Percentiles rank a stretch among this genome's conserved stretches.
These are phyloP conservation scores for Phaeosphaeria sp. DNA, from an alignment of 2,329 filamentous ascomycete species.

Conservation along the genomic window DNA sequence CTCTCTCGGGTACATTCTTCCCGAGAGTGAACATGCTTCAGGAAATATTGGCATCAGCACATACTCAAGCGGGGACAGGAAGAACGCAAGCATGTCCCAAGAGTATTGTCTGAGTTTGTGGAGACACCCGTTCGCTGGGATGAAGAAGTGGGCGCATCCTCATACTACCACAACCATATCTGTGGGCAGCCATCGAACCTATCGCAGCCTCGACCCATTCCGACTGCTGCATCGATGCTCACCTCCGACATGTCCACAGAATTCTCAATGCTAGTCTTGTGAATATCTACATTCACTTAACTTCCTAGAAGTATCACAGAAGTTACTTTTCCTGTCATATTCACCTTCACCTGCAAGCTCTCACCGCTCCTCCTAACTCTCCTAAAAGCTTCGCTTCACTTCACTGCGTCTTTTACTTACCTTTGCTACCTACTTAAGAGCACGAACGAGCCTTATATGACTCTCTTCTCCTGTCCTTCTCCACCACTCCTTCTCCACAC, in stretches of 20 bases:
- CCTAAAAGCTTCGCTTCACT: slow-evolving; percentile 2
- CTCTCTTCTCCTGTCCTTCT: not conserved
- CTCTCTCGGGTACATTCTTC: too few relatives aligned
- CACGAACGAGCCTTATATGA: slow-evolving; percentile 9
- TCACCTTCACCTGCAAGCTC: slow-evolving; percentile 7
- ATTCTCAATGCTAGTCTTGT: not conserved
- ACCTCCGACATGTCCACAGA: not conserved
- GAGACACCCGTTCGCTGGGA: too few relatives aligned
- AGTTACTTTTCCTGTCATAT: not conserved
- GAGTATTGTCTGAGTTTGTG: too few relatives aligned
- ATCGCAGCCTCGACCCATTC: not conserved
- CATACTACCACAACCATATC: too few relatives aligned
- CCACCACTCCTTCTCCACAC: slow-evolving; percentile 7
- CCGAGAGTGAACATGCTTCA: too few relatives aligned
- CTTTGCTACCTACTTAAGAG: not conserved
- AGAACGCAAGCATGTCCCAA: too few relatives aligned
- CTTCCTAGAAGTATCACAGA: slow-evolving; percentile 7
- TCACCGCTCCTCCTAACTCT: slow-evolving; percentile 11
- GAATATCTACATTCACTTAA: not conserved
- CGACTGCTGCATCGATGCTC: too few relatives aligned
- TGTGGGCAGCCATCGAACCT: not conserved
- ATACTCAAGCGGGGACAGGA: too few relatives aligned
- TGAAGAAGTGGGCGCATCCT: not conserved
- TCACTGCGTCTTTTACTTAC: slow-evolving; percentile 4
- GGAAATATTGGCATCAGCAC: too few relatives aligned